Conservation (phyloP, 169 alveolate species). For the Eimeria necatrix region DNA sequence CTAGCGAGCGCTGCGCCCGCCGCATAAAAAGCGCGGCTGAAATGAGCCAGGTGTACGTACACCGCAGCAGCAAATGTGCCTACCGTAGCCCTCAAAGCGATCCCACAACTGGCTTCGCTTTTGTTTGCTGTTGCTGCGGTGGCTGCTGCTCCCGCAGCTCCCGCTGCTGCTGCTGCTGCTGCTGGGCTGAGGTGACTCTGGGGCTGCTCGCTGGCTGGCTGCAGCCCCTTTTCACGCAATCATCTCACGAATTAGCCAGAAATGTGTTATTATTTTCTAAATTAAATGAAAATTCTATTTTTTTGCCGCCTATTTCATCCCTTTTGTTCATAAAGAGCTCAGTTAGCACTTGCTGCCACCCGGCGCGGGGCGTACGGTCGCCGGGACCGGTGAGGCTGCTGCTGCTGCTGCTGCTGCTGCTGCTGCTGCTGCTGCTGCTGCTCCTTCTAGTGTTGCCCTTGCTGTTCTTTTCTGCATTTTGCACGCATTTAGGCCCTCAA, state of each 20-base stretch:
- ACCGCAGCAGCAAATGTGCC: neutral
- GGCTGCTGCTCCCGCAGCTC: neutral
- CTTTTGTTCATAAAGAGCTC: too few relatives aligned
- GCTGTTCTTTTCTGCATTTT: too few relatives aligned
- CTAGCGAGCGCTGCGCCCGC: neutral
- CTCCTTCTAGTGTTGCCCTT: too few relatives aligned
- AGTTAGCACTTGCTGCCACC: too few relatives aligned
- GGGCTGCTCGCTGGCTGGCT: slow-evolving; percentile 10
- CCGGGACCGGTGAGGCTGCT: too few relatives aligned
- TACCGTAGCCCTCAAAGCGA: neutral
- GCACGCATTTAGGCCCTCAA: too few relatives aligned
- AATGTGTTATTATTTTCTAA: too few relatives aligned
- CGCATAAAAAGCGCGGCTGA: neutral
- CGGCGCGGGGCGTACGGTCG: too few relatives aligned
- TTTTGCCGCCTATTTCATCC: neutral
- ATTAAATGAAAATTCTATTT: neutral
- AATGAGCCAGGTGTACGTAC: neutral
- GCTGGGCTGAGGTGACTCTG: neutral
- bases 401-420: too few relatives aligned
- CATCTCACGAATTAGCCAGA: neutral
- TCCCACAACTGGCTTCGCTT: neutral
- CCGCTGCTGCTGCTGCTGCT: slow-evolving; percentile 27
- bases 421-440: too few relatives aligned
- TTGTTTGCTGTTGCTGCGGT: neutral
- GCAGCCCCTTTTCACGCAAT: neutral